Evolutionary conservation across 441 rosid species (phyloP).

Genomic region (Pelargonium myrrhifolium): DNA sequence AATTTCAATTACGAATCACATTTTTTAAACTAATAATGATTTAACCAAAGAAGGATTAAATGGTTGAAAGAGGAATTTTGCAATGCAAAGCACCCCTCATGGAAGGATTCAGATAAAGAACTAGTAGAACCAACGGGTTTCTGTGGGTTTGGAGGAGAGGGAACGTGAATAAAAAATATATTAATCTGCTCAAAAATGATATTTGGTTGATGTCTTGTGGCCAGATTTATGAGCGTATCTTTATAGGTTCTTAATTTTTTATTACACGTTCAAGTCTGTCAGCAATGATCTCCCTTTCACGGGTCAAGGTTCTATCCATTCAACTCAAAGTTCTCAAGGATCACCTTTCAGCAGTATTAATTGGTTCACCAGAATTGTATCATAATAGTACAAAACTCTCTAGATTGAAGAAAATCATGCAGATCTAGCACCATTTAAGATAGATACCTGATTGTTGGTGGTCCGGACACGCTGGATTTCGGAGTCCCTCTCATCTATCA

Average conservation of each 20-base stretch:
- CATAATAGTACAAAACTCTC: background rate
- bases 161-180: background rate
- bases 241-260: background rate
- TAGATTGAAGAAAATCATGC: background rate
- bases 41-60: background rate
- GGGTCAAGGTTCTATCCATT: background rate
- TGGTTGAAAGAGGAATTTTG: background rate
- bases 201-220: background rate
- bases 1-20: background rate
- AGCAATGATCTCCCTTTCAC: background rate
- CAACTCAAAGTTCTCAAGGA: background rate
- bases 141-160: background rate
- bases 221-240: background rate
- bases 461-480: constrained; percentile 70
- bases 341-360: background rate
- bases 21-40: background rate
- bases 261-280: background rate
- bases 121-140: background rate
- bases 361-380: background rate
- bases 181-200: background rate
- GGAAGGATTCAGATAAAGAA: background rate
- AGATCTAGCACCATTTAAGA: background rate
- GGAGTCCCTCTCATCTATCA: constrained; percentile 81
- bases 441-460: constrained; percentile 71
- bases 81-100: background rate